phyloP scores from a whole-genome alignment of 495 filamentous ascomycete genomes.

The Oidiodendron maius region DNA sequence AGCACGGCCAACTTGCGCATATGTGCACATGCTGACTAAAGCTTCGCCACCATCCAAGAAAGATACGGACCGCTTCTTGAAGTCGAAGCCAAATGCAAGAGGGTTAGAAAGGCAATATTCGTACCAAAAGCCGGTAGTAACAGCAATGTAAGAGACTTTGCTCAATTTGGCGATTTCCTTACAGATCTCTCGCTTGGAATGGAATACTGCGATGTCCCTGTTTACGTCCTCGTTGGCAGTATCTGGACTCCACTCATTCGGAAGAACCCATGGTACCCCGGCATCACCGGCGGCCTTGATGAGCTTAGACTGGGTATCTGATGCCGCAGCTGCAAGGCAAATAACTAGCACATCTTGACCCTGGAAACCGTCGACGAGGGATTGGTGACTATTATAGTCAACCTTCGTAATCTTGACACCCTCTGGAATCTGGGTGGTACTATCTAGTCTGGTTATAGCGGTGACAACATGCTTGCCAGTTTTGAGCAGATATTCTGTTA shows the following conservation, averaged over 20 bases:
- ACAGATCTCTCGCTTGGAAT: background rate
- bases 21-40: conserved; percentile 34
- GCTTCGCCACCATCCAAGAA: conserved; percentile 31
- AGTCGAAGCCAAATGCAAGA: conserved; percentile 30
- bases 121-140: conserved; percentile 46
- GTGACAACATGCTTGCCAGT: conserved; percentile 52
- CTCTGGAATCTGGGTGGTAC: conserved; percentile 29
- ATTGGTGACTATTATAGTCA: conserved; percentile 47
- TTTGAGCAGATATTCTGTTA: conserved; percentile 40
- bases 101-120: conserved; percentile 32
- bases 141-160: conserved; percentile 33
- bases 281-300: conserved; percentile 56
- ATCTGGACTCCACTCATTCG: conserved; percentile 53
- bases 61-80: conserved; percentile 25
- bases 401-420: conserved; percentile 36
- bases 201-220: conserved; percentile 30
- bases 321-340: conserved; percentile 36
- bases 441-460: conserved; percentile 44
- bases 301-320: conserved; percentile 39
- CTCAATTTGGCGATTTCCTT: conserved; percentile 11
- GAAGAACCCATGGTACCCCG: conserved; percentile 54
- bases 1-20: conserved; percentile 37
- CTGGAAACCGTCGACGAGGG: conserved; percentile 39
- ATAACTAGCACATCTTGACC: conserved; percentile 51
- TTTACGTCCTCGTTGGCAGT: conserved; percentile 33